These are phyloP conservation scores for Neofusicoccum umdonicola DNA, from an alignment of 2,329 filamentous ascomycete genomes.

Conservation along the genomic window DNA sequence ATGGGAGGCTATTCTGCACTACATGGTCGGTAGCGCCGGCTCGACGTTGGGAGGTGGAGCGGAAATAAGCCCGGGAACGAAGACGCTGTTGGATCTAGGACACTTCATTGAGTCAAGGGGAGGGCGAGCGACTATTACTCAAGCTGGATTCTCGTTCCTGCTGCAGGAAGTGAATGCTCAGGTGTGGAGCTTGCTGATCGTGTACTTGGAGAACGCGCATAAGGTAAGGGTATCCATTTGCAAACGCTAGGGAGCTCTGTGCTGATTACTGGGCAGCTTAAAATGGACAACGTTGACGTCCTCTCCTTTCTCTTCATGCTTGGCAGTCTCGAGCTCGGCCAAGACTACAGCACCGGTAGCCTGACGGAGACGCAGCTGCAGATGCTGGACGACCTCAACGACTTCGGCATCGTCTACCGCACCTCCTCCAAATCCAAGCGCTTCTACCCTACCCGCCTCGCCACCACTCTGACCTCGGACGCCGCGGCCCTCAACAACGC, in stretches of 20 bases:
- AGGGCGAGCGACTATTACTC: conserved; percentile 71
- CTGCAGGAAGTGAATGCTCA: conserved; percentile 94
- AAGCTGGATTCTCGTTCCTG: conserved; percentile 90
- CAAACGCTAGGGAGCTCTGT: neutral
- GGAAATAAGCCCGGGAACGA: conserved; percentile 62
- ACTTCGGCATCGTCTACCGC: conserved; percentile 88
- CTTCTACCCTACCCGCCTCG: conserved; percentile 88
- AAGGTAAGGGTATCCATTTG: neutral
- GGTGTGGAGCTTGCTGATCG: conserved; percentile 90
- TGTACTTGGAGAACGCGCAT: conserved; percentile 79
- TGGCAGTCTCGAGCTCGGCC: conserved; percentile 85
- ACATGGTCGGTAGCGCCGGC: conserved; percentile 76
- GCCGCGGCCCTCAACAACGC: conserved; percentile 70
- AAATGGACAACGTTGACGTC: conserved; percentile 88
- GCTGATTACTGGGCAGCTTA: conserved; percentile 43
- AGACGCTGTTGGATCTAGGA: conserved; percentile 76
- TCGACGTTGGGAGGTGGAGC: neutral
- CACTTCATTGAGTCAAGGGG: conserved; percentile 68
- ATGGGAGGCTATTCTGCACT: conserved; percentile 96
- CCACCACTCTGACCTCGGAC: conserved; percentile 84
- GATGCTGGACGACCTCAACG: conserved; percentile 86
- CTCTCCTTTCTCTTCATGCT: conserved; percentile 95
- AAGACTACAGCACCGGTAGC: conserved; percentile 83
- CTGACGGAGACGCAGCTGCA: conserved; percentile 77
- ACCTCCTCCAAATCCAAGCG: conserved; percentile 43